These are phyloP conservation scores for Hypoxylon sp. DNA, from an alignment of 2,329 filamentous ascomycete genomes.

Conservation along the genomic window DNA sequence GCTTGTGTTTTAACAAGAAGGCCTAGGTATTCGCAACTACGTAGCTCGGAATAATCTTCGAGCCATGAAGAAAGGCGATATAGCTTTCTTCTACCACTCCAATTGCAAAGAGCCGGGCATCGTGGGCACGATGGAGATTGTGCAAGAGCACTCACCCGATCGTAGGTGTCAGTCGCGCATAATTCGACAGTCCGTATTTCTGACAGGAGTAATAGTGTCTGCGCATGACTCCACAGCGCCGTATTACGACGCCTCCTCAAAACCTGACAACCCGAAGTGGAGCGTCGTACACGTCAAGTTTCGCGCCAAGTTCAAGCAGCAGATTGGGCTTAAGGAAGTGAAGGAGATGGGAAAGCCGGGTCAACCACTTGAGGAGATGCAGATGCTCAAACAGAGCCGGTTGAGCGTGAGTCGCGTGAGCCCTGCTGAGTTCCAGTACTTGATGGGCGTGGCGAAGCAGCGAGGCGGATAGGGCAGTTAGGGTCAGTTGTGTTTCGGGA, in stretches of 20 bases:
- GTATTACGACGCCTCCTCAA: slow-evolving; percentile 86
- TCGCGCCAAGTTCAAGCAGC: slow-evolving; percentile 80
- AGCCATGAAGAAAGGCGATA: slow-evolving; percentile 89
- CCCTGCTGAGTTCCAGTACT: slow-evolving; percentile 72
- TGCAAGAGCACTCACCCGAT: slow-evolving; percentile 84
- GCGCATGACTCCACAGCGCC: slow-evolving; percentile 78
- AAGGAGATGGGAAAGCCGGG: slow-evolving; percentile 70
- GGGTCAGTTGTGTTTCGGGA: neutral
- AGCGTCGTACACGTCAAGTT: slow-evolving; percentile 90
- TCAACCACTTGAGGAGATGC: slow-evolving; percentile 76
- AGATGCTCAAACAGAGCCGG: slow-evolving; percentile 83
- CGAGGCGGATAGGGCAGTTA: slow-evolving; percentile 45
- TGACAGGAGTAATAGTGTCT: slow-evolving; percentile 63
- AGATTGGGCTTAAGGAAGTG: slow-evolving; percentile 78
- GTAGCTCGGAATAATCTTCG: slow-evolving; percentile 87
- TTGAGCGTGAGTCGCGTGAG: slow-evolving; percentile 82
- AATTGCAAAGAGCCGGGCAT: slow-evolving; percentile 92
- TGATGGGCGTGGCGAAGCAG: slow-evolving; percentile 64
- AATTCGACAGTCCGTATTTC: slow-evolving; percentile 3
- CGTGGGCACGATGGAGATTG: slow-evolving; percentile 89
- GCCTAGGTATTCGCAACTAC: slow-evolving; percentile 53
- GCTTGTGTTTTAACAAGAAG: slow-evolving; percentile 33
- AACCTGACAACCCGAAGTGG: slow-evolving; percentile 80
- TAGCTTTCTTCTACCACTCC: slow-evolving; percentile 97
- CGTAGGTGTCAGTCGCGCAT: slow-evolving; percentile 59